phyloP scores from a whole-genome alignment of 1,284 basidiomycete genomes.

The Fistulinella cinereoalba region DNA sequence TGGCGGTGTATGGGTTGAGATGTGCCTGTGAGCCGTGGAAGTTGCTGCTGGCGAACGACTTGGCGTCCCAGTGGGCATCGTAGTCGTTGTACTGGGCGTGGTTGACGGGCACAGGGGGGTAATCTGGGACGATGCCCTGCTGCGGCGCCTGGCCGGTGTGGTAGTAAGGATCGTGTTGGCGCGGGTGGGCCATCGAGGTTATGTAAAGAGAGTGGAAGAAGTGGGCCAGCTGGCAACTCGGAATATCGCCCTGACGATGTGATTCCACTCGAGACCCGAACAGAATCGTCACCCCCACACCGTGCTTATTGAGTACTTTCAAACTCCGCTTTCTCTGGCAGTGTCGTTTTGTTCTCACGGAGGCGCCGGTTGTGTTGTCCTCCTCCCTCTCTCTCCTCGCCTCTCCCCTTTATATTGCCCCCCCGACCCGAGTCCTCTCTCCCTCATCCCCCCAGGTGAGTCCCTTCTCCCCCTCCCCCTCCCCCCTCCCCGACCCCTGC shows the following conservation, averaged over 20 bases:
- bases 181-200: constrained; percentile 52
- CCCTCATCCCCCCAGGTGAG: constrained; percentile 32
- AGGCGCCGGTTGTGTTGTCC: constrained; percentile 30
- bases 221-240: not conserved
- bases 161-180: constrained; percentile 41
- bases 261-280: too few relatives aligned
- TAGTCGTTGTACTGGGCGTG: constrained; percentile 37
- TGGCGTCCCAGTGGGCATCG: constrained; percentile 59
- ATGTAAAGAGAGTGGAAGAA: not conserved
- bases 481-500: constrained; percentile 14
- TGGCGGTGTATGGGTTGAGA: constrained; percentile 61
- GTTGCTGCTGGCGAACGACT: constrained; percentile 61
- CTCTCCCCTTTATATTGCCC: constrained; percentile 12
- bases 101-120: constrained; percentile 28
- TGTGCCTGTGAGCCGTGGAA: constrained; percentile 68
- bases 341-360: constrained; percentile 33
- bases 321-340: constrained; percentile 28
- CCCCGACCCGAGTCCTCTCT: constrained; percentile 17
- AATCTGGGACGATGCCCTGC: constrained; percentile 38
- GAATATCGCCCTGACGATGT: not conserved
- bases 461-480: constrained; percentile 30
- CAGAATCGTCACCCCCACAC: not conserved
- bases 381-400: constrained; percentile 18
- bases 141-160: constrained; percentile 25
- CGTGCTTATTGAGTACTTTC: constrained; percentile 4